Conservation (phyloP, 768 basidiomycete species). For the Tricholoma furcatifolium region DNA sequence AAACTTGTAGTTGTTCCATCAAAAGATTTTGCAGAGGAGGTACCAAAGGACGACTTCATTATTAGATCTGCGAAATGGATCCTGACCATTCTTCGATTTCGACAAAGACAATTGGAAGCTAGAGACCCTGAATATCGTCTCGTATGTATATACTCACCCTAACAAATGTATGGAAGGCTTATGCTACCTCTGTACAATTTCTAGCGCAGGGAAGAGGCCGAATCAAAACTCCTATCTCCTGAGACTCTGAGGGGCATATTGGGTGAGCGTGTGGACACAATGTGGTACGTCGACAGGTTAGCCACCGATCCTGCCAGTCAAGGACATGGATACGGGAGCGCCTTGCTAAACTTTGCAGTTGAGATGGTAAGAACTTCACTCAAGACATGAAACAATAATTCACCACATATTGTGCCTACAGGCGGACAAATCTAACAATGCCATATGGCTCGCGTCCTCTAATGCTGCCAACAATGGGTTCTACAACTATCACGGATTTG, state of each 20-base stretch:
- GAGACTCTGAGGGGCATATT: slow-evolving; percentile 18
- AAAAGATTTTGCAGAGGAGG: too few species aligned
- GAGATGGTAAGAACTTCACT: slow-evolving; percentile 12
- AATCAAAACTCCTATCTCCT: slow-evolving; percentile 13
- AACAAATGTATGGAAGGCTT: background rate
- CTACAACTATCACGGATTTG: slow-evolving; percentile 21
- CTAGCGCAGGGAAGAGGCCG: slow-evolving; percentile 16
- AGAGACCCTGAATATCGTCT: too few species aligned
- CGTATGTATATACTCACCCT: too few species aligned
- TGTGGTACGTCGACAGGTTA: slow-evolving; percentile 27
- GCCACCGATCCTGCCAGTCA: slow-evolving; percentile 25
- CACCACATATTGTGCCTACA: too few species aligned
- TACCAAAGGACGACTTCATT: too few species aligned
- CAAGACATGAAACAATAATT: background rate
- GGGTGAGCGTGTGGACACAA: slow-evolving; percentile 21
- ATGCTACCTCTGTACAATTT: background rate
- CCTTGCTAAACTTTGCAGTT: slow-evolving; percentile 25
- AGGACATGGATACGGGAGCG: slow-evolving; percentile 26
- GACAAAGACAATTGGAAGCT: too few species aligned
- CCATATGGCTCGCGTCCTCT: slow-evolving; percentile 26
- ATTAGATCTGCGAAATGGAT: too few species aligned
- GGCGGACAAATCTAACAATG: slow-evolving; percentile 23
- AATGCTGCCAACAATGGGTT: slow-evolving; percentile 17
- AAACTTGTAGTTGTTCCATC: too few species aligned
- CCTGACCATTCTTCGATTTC: too few species aligned